Conservation (phyloP, 2,329 filamentous ascomycete genomes). For the Fonsecaea pugnacius region DNA sequence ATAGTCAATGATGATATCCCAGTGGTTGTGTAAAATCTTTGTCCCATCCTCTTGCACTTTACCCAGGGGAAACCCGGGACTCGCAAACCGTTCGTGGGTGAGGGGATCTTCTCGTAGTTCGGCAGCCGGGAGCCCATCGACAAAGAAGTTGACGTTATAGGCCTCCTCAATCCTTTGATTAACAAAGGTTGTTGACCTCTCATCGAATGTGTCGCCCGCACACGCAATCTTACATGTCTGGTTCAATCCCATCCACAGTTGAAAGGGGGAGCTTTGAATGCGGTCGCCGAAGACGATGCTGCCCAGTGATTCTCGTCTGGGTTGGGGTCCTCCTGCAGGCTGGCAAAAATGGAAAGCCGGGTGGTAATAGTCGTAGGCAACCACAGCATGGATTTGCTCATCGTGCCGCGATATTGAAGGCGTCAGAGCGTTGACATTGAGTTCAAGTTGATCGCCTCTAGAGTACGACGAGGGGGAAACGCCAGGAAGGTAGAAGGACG, state of each 20-base stretch:
- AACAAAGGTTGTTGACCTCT: conserved; percentile 73
- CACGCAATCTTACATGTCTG: conserved; percentile 86
- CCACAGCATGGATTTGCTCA: conserved; percentile 83
- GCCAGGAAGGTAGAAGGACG: conserved; percentile 91
- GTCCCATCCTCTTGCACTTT: conserved; percentile 57
- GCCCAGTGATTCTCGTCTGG: conserved; percentile 85
- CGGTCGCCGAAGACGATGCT: conserved; percentile 97
- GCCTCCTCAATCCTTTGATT: conserved; percentile 80
- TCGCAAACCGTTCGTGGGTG: conserved; percentile 81
- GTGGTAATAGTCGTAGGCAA: conserved; percentile 96
- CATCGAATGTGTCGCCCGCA: conserved; percentile 66
- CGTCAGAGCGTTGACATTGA: conserved; percentile 91
- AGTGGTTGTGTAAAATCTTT: conserved; percentile 85
- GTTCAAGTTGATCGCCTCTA: conserved; percentile 74
- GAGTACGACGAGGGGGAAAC: conserved; percentile 94
- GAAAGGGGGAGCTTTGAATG: conserved; percentile 94
- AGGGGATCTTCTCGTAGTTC: conserved; percentile 78
- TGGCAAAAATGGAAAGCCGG: conserved; percentile 84
- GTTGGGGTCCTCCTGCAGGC: conserved; percentile 74
- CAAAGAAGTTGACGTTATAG: conserved; percentile 93
- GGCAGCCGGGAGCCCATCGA: conserved; percentile 90
- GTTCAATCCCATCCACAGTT: conserved; percentile 83
- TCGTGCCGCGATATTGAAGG: conserved; percentile 78
- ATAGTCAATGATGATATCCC: conserved; percentile 91
- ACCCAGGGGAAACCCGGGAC: conserved; percentile 85